Evolutionary conservation across 257 asterid genomes (phyloP), one percentile per base, ranked within the genome.

Genomic region (Capsicum pubescens): DNA sequence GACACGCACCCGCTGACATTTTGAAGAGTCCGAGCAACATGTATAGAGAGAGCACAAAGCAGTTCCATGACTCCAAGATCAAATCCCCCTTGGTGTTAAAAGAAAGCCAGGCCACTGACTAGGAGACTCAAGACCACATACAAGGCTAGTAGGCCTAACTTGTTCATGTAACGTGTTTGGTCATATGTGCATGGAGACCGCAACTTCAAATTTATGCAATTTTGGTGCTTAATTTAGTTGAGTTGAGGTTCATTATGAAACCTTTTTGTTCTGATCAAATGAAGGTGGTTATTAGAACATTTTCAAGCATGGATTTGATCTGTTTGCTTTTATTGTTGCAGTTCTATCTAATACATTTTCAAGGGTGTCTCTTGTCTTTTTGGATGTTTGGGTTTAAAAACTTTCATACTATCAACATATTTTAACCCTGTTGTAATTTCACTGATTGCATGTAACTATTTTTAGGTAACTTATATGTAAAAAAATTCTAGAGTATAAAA

Each of bases 111-210:
- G 70, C 70, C 70, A 63, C 70, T 39, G 6, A 9, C 42, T 12
- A 63, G 70, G 17, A 63, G 26, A 63, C 70, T 63, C 42, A 63
- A 63, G 15, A 63, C 70, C 42, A 74, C 80, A 50, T 74, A 74
- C 17, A 72, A 72, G 44, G 8, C 80, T 19, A 50, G 42, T 19
- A 74, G 36, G 4, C 44, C 60, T 42, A 19, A 50, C 80, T 12
- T 50, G 80, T 74, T 48, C 44, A 74, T 50, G 19, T 74, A 19
- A 21, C 60, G 50, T 74, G 19, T 12, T 74, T 48, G 80, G 60
- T 50, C 80, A 12, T 26, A 19, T 0, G 19, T 50, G 13, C 60
- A 19, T 12, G 48, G n/a, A 74, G 42, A 48, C 19, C 19, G 80
- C 60, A 74, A 74, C 60, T 74, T 74, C 80, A 6, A 19, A 48